A percentile compares a stretch with the other conserved stretches of the same genome.
phyloP scores from a whole-genome alignment of 495 filamentous ascomycete species.

The Annulohypoxylon stygium region DNA sequence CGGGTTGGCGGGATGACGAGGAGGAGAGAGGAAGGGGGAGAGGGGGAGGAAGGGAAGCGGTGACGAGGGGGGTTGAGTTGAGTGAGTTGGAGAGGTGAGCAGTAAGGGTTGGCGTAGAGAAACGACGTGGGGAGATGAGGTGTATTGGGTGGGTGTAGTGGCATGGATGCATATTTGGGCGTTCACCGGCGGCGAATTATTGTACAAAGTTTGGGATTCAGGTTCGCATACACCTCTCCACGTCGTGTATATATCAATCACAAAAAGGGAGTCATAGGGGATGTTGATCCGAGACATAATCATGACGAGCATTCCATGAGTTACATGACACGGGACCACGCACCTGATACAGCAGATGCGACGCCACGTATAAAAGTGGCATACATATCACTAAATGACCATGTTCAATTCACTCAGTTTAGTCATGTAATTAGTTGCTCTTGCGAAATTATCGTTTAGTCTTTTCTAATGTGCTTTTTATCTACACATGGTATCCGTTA shows the following conservation, averaged over 20 bases:
- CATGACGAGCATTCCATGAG: background rate
- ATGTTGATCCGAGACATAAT: conserved; percentile 3
- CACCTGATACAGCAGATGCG: too few relatives aligned
- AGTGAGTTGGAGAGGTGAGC: too few relatives aligned
- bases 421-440: conserved; percentile 15
- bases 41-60: conserved; percentile 20
- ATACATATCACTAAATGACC: background rate
- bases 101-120: too few relatives aligned
- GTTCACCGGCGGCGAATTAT: conserved; percentile 35
- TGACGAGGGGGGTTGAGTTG: conserved; percentile 29
- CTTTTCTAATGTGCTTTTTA: conserved; percentile 33
- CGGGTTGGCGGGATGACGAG: conserved; percentile 54
- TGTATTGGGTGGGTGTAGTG: conserved; percentile 30
- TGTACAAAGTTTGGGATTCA: conserved; percentile 29
- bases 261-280: conserved; percentile 19
- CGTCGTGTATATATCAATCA: conserved; percentile 8
- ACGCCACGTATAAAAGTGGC: background rate
- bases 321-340: background rate
- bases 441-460: conserved; percentile 24
- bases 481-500: conserved; percentile 37
- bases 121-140: background rate
- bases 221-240: conserved; percentile 37
- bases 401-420: background rate
- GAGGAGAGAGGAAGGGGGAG: conserved; percentile 28
- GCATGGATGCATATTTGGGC: conserved; percentile 43